Percentiles rank a stretch among this genome's conserved stretches.
Conservation (phyloP, 208 protist genomes). For the Trichomonas gallinae region DNA sequence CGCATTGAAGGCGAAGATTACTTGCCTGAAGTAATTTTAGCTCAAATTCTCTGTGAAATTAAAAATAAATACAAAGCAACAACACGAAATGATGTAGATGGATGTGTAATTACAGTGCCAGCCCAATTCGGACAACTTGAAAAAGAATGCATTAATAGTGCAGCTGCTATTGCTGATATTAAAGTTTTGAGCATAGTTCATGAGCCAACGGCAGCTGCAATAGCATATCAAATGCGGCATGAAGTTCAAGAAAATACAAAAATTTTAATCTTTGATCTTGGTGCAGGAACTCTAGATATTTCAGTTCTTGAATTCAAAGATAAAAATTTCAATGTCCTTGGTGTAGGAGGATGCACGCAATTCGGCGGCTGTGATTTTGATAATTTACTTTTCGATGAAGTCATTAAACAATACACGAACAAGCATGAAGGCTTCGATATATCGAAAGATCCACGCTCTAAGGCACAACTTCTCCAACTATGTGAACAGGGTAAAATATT, state of each 20-base stretch:
- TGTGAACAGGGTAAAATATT: neutral
- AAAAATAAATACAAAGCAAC: constrained; percentile 78
- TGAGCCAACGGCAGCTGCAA: constrained; percentile 97
- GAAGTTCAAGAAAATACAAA: constrained; percentile 31
- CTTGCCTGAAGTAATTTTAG: constrained; percentile 66
- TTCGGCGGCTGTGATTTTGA: constrained; percentile 86
- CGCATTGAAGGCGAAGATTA: constrained; percentile 62
- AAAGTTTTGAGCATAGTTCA: constrained; percentile 98
- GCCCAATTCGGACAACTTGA: constrained; percentile 91
- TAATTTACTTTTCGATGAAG: constrained; percentile 85
- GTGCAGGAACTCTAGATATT: constrained; percentile 68
- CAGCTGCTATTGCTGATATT: constrained; percentile 63
- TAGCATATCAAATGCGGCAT: constrained; percentile 89
- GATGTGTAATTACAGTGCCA: constrained; percentile 80
- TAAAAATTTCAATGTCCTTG: constrained; percentile 64
- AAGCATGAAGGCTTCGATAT: constrained; percentile 58
- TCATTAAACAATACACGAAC: constrained; percentile 85
- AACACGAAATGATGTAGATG: constrained; percentile 66
- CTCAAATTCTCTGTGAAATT: constrained; percentile 75
- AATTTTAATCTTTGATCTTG: constrained; percentile 48
- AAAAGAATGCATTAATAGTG: constrained; percentile 70
- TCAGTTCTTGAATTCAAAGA: constrained; percentile 93
- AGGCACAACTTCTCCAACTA: constrained; percentile 62
- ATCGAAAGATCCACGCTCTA: too few species aligned
- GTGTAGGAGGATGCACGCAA: constrained; percentile 94